phyloP scores from a whole-genome alignment of 2,329 filamentous ascomycete genomes.

The Ophiostoma angusticollis region DNA sequence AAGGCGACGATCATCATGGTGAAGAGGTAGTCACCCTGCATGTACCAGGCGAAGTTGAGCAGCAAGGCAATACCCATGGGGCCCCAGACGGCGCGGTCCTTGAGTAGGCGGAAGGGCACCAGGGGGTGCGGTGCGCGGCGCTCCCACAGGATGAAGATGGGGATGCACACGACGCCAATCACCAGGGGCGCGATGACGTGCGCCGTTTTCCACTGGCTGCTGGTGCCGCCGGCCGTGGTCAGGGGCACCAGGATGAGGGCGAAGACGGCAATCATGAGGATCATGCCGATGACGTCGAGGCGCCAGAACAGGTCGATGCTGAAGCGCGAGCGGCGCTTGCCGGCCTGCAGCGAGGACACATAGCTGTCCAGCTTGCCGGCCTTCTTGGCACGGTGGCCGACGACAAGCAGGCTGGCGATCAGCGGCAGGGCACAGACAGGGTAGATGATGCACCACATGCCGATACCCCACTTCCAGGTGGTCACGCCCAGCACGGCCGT shows the following conservation, averaged over 20 bases:
- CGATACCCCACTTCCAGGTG: slow-evolving; percentile 49
- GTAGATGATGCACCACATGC: slow-evolving; percentile 52
- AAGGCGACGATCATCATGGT: slow-evolving; percentile 50
- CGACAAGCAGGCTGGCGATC: slow-evolving; percentile 26
- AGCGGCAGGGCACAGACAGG: slow-evolving; percentile 43
- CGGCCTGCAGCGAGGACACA: slow-evolving; percentile 14
- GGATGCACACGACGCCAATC: slow-evolving; percentile 33
- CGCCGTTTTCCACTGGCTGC: slow-evolving; percentile 24
- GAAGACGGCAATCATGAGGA: slow-evolving; percentile 33
- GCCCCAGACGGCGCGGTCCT: slow-evolving; percentile 52
- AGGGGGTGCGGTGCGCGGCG: slow-evolving; percentile 38
- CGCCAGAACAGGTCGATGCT: slow-evolving; percentile 32
- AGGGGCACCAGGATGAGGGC: slow-evolving; percentile 32
- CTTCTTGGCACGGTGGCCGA: slow-evolving; percentile 38
- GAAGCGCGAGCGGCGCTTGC: slow-evolving; percentile 17
- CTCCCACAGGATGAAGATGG: slow-evolving; percentile 38
- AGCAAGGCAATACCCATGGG: slow-evolving; percentile 45
- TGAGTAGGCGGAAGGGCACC: slow-evolving; percentile 46
- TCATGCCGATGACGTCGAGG: slow-evolving; percentile 31
- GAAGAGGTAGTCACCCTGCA: slow-evolving; percentile 53
- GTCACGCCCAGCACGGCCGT: slow-evolving; percentile 34
- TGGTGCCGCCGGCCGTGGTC: slow-evolving; percentile 31
- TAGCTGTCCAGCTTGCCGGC: slow-evolving; percentile 21
- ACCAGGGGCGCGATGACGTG: slow-evolving; percentile 33
- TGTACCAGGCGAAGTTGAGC: slow-evolving; percentile 46